These are phyloP conservation scores for Nakataea oryzae DNA, from an alignment of 2,329 filamentous ascomycete species.

Conservation along the genomic window DNA sequence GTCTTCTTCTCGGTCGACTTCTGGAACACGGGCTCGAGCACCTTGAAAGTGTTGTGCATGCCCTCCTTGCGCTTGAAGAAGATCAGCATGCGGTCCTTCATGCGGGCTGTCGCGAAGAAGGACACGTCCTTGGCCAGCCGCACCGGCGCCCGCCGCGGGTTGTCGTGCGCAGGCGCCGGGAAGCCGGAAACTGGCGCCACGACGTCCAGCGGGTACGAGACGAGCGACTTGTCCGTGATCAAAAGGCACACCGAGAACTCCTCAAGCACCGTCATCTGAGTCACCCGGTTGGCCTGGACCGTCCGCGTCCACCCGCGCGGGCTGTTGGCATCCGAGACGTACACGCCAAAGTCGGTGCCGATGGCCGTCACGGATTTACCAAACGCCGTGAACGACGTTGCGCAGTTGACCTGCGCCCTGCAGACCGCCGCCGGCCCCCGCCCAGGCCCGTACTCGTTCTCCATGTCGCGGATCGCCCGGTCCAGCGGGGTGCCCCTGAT, in stretches of 20 bases:
- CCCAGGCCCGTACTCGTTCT: conserved; percentile 61
- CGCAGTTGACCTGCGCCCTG: conserved; percentile 81
- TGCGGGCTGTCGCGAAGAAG: conserved; percentile 90
- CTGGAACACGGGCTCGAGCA: conserved; percentile 90
- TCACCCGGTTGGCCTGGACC: conserved; percentile 67
- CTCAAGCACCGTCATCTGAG: conserved; percentile 88
- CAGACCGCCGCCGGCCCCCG: conserved; percentile 69
- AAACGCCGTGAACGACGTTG: conserved; percentile 76
- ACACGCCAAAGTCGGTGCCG: conserved; percentile 91
- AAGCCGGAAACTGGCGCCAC: conserved; percentile 56
- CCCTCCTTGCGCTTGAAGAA: conserved; percentile 97
- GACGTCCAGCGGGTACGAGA: conserved; percentile 88
- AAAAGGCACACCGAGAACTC: conserved; percentile 90
- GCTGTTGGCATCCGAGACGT: conserved; percentile 77
- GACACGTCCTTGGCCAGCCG: conserved; percentile 87
- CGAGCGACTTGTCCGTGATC: conserved; percentile 80
- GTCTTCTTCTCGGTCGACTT: conserved; percentile 79
- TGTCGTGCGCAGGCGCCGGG: conserved; percentile 56
- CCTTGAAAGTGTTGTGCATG: conserved; percentile 89
- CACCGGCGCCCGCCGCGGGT: conserved; percentile 75
- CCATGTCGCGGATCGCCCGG: conserved; percentile 80
- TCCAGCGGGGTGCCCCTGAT: conserved; percentile 89
- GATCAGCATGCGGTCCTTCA: conserved; percentile 92
- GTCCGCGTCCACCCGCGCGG: conserved; percentile 84
- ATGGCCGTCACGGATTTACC: conserved; percentile 85